Evolutionary conservation across 768 basidiomycete species (phyloP).

Genomic region (Pulveroboletus sp.): DNA sequence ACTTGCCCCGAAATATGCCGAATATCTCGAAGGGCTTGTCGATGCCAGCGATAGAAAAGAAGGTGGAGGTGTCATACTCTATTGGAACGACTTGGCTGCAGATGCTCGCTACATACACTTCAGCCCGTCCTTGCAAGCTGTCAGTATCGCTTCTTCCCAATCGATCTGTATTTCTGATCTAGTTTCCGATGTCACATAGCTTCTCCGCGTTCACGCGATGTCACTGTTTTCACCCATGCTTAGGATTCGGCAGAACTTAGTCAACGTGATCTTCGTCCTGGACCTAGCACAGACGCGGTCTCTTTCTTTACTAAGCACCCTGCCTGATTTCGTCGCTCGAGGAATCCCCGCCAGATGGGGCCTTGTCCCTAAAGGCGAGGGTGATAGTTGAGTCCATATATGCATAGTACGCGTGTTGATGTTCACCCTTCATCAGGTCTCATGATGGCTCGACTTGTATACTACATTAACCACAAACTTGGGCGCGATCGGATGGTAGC

Average conservation of each 20-base stretch:
- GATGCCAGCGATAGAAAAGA: constrained; percentile 88
- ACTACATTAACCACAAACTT: constrained; percentile 57
- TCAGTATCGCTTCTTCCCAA: constrained; percentile 28
- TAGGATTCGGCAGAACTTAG: constrained; percentile 74
- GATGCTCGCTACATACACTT: constrained; percentile 62
- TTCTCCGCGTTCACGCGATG: constrained; percentile 21
- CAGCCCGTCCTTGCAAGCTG: constrained; percentile 47
- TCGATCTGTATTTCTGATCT: not conserved
- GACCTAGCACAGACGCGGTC: constrained; percentile 67
- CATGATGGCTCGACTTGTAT: constrained; percentile 71
- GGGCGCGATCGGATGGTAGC: constrained; percentile 61
- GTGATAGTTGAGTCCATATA: constrained; percentile 31
- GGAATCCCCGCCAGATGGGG: constrained; percentile 82
- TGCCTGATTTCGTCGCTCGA: constrained; percentile 69
- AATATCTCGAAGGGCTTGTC: constrained; percentile 62
- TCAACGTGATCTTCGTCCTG: constrained; percentile 77
- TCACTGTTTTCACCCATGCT: constrained; percentile 76
- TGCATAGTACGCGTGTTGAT: not conserved
- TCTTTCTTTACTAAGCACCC: constrained; percentile 58
- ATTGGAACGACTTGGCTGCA: constrained; percentile 90
- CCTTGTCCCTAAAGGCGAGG: constrained; percentile 63
- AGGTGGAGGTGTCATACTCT: constrained; percentile 67
- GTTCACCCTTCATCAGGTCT: constrained; percentile 38
- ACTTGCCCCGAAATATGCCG: constrained; percentile 41
- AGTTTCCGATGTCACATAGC: constrained; percentile 16